Conservation (phyloP, 2,329 filamentous ascomycete species). For the Trichophyton verrucosum region DNA sequence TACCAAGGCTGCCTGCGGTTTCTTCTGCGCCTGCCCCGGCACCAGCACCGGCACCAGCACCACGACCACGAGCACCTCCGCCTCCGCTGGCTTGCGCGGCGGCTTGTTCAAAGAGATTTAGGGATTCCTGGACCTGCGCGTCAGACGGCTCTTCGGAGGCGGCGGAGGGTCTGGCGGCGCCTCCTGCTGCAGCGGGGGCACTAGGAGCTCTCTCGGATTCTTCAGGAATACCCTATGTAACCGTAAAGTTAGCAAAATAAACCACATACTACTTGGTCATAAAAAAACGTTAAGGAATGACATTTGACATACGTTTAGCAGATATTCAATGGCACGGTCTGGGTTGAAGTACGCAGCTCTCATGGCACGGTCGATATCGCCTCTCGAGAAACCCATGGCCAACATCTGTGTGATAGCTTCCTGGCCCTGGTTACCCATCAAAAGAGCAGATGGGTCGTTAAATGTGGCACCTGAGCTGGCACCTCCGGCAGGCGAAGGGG, state of each 20-base stretch:
- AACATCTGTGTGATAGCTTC: constrained; percentile 86
- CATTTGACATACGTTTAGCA: constrained; percentile 57
- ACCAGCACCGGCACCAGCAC: constrained; percentile 16
- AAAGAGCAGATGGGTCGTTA: constrained; percentile 67
- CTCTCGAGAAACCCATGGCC: constrained; percentile 85
- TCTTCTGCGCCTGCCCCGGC: constrained; percentile 13
- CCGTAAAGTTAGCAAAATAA: constrained; percentile 1
- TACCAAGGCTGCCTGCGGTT: constrained; percentile 41
- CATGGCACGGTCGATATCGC: constrained; percentile 86
- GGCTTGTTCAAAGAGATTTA: constrained; percentile 78
- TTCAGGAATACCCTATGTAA: constrained; percentile 71
- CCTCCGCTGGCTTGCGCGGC: constrained; percentile 60
- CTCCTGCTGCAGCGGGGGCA: constrained; percentile 6
- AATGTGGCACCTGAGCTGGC: constrained; percentile 32
- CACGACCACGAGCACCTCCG: constrained; percentile 29
- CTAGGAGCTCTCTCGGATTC: constrained; percentile 52
- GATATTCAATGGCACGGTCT: constrained; percentile 91
- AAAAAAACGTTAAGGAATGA: neutral
- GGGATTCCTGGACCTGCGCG: constrained; percentile 37
- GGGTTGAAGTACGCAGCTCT: constrained; percentile 94
- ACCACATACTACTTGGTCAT: no score
- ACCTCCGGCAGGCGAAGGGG: constrained; percentile 13
- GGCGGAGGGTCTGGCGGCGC: no score
- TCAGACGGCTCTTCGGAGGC: constrained; percentile 17
- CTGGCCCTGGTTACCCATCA: constrained; percentile 70